Evolutionary conservation across 331 rosid genomes (phyloP).

Genomic region (Dryas integrifolia): DNA sequence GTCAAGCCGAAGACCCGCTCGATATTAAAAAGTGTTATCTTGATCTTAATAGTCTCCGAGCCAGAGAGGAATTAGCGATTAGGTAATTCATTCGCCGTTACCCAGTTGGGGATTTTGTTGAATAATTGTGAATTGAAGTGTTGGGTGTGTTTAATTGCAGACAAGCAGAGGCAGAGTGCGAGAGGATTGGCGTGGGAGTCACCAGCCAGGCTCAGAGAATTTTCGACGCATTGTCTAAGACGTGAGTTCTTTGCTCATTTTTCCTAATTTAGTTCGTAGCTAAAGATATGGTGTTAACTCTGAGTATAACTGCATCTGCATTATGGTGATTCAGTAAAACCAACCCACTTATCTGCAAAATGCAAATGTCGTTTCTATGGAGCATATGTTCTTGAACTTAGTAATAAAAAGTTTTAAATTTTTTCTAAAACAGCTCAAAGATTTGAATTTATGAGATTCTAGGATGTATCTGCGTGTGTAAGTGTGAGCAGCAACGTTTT

Average conservation of each 20-base stretch:
- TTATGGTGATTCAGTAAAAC: not conserved
- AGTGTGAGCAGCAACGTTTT: not conserved
- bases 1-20: conserved; percentile 77
- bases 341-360: not conserved
- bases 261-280: not conserved
- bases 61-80: conserved; percentile 69
- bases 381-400: not conserved
- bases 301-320: not conserved
- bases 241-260: conserved; percentile 49
- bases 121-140: not conserved
- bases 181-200: conserved; percentile 95
- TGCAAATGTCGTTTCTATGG: not conserved
- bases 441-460: not conserved
- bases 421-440: not conserved
- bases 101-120: conserved; percentile 2
- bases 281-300: not conserved
- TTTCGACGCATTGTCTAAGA: conserved; percentile 87
- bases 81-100: conserved; percentile 37
- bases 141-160: conserved; percentile 37
- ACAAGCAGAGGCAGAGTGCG: conserved; percentile 83
- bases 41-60: conserved; percentile 66
- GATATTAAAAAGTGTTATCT: conserved; percentile 54
- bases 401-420: not conserved
- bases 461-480: not conserved
- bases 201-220: conserved; percentile 83